Conservation (phyloP, 306 rosid species). For the Ziziphus jujuba region DNA sequence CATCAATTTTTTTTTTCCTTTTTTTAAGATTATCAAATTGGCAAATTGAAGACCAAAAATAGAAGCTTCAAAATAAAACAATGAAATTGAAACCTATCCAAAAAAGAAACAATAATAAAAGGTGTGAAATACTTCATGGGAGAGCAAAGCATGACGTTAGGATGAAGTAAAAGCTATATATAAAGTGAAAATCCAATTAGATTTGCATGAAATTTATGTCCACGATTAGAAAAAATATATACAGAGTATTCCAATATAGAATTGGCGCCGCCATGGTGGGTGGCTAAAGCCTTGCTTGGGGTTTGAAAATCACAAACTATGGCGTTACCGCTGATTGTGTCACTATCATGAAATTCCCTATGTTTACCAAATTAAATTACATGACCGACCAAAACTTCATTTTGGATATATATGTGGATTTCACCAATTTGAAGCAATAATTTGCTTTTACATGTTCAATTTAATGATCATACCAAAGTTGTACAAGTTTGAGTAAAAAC, state of each 20-base stretch:
- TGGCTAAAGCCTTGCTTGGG: not conserved
- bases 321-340: slow-evolving; percentile 26
- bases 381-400: slow-evolving; percentile 12
- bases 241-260: too few species aligned
- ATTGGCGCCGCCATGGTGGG: not conserved
- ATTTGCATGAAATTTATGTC: not conserved
- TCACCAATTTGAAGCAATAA: slow-evolving; percentile 10
- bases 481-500: slow-evolving; percentile 11
- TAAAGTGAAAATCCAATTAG: not conserved
- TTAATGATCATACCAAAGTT: not conserved
- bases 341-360: slow-evolving; percentile 1
- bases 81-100: not conserved
- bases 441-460: not conserved
- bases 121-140: not conserved
- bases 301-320: not conserved
- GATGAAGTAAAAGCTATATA: not conserved
- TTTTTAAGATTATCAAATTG: not conserved
- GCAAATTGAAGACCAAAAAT: not conserved
- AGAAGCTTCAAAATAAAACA: not conserved
- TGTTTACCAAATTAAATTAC: not conserved
- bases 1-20: not conserved
- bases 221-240: too few species aligned
- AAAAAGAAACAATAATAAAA: not conserved
- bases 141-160: not conserved
- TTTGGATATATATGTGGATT: not conserved